These are phyloP conservation scores for Lichenothelia convexa DNA, from an alignment of 495 filamentous ascomycete genomes.

Conservation along the genomic window DNA sequence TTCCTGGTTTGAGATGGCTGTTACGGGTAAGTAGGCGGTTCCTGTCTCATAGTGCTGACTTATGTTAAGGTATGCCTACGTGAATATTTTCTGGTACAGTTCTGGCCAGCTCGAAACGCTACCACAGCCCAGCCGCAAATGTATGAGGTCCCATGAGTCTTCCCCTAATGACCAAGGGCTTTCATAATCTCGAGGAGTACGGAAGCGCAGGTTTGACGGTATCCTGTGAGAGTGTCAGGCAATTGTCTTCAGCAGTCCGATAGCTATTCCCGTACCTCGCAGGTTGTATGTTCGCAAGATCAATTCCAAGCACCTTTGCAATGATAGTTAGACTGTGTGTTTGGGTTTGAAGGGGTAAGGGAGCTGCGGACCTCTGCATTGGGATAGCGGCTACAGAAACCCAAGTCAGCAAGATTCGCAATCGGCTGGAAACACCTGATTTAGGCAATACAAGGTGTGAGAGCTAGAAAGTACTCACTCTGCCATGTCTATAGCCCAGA, in stretches of 20 bases:
- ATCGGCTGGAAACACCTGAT: no score
- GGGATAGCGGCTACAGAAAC: constrained; percentile 32
- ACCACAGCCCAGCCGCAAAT: constrained; percentile 63
- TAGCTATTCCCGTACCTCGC: constrained; percentile 43
- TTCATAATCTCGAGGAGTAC: constrained; percentile 57
- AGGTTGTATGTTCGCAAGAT: constrained; percentile 69
- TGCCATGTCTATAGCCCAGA: constrained; percentile 74
- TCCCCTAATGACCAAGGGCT: constrained; percentile 57
- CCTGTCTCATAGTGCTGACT: no score
- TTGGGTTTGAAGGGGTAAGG: not conserved
- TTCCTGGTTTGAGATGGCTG: constrained; percentile 62
- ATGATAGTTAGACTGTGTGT: constrained; percentile 4
- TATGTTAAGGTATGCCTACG: no score
- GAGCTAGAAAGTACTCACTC: constrained; percentile 31
- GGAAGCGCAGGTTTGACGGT: constrained; percentile 50
- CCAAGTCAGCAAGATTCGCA: constrained; percentile 7
- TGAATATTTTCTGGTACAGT: constrained; percentile 50
- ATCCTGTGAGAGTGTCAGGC: no score
- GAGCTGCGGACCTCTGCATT: constrained; percentile 26
- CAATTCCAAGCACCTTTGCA: constrained; percentile 45
- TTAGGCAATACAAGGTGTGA: constrained; percentile 1
- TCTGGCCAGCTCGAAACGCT: constrained; percentile 63
- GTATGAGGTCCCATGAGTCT: constrained; percentile 71
- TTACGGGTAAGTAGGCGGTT: not conserved
- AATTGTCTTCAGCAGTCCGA: no score